phyloP scores from a whole-genome alignment of 306 rosid genomes.

The Acacia melanoxylon region DNA sequence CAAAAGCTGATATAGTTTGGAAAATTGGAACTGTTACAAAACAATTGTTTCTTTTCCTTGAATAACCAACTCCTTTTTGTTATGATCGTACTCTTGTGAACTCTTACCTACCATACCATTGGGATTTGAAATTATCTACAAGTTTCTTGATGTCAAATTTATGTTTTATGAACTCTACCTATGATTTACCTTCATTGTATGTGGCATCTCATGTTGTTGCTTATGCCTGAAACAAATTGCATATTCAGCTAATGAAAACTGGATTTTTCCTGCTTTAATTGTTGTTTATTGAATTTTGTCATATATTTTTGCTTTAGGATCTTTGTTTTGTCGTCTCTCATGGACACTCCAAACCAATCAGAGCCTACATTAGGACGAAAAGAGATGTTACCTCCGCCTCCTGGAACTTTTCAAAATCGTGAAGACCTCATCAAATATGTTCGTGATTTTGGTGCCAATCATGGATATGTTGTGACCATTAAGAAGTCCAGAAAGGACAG shows the following conservation, averaged over 20 bases:
- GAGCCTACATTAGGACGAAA: constrained; percentile 34
- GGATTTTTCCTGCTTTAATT: not conserved
- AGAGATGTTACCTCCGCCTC: constrained; percentile 59
- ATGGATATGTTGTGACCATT: constrained; percentile 81
- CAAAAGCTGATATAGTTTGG: constrained; percentile 7
- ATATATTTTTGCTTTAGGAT: constrained; percentile 28
- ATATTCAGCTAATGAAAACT: not conserved
- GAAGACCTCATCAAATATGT: constrained; percentile 73
- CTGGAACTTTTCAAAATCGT: constrained; percentile 63
- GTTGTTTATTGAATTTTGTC: constrained; percentile 10
- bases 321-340: constrained; percentile 19
- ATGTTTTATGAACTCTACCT: not conserved
- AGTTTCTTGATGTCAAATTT: not conserved
- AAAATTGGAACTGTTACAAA: not conserved
- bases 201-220: not conserved
- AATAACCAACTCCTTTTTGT: not conserved
- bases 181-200: not conserved
- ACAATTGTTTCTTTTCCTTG: not conserved
- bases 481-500: constrained; percentile 83
- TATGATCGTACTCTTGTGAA: not conserved
- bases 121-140: not conserved
- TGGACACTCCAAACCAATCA: constrained; percentile 46
- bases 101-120: not conserved
- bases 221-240: constrained; percentile 5
- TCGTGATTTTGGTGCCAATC: constrained; percentile 73